A percentile compares a stretch with the other conserved stretches of the same genome.
Evolutionary conservation across 768 basidiomycete species (phyloP).

Genomic region (Suillus fuscotomentosus): DNA sequence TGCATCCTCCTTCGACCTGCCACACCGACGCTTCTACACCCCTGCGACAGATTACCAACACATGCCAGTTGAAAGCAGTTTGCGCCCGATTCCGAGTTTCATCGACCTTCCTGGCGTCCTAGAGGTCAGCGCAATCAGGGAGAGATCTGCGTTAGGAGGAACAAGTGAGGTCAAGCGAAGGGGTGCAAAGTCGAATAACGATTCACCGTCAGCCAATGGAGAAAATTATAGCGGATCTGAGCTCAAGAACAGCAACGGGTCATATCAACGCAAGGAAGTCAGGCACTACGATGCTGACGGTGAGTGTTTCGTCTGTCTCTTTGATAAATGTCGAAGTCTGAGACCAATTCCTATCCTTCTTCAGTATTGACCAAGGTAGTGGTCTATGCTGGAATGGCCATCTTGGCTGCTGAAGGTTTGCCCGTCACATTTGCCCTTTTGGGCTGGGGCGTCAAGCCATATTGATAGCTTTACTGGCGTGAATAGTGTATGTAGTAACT

Average conservation of each 20-base stretch:
- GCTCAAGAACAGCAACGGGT: conserved; percentile 29
- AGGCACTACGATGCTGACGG: too few relatives aligned
- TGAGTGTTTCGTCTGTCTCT: too few relatives aligned
- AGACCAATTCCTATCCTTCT: not conserved
- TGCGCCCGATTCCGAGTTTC: conserved; percentile 80
- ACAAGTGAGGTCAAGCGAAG: conserved; percentile 27
- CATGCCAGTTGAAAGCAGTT: conserved; percentile 55
- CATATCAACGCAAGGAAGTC: not conserved
- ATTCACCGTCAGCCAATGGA: conserved; percentile 9
- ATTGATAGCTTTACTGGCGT: conserved; percentile 15
- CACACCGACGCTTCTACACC: conserved; percentile 84
- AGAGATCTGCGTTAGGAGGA: conserved; percentile 38
- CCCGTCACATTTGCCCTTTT: conserved; percentile 64
- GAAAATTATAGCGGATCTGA: conserved; percentile 23
- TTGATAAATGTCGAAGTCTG: too few relatives aligned
- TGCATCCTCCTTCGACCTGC: conserved; percentile 66
- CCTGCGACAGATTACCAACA: conserved; percentile 85
- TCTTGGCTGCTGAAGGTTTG: conserved; percentile 58
- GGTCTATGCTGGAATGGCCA: conserved; percentile 85
- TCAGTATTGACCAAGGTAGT: conserved; percentile 86
- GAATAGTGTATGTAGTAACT: not conserved
- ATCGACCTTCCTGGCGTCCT: conserved; percentile 66
- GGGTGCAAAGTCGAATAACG: conserved; percentile 16
- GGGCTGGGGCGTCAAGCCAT: conserved; percentile 62
- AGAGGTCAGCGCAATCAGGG: conserved; percentile 41